Base-by-base conservation (phyloP, 2,329 filamentous ascomycete species). In the Pseudogymnoascus sp. region DNA sequence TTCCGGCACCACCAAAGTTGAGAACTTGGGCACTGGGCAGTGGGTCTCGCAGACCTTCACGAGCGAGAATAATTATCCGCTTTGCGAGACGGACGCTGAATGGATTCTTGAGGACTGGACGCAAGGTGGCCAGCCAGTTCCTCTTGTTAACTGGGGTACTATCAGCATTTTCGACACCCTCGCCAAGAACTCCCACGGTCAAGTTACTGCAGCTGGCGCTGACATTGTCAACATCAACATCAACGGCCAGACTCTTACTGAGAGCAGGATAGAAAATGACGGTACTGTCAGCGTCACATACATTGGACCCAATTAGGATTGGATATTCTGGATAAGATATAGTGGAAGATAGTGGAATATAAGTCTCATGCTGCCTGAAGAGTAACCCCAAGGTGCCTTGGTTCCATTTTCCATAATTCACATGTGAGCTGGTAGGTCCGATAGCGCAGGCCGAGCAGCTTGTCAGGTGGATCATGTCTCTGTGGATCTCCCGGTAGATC, bases 71-170 rank as follows among this genome's bases (percentile, higher is more conserved):
- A 54, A 59, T n/a, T 60, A 33, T 28, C 16, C 47, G 18, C 70
- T 79, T 14, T 74, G 71, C n/a, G 75, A 76, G 28, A 69, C 74
- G 59, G 79, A 79, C 59, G 78, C 77, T 2, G 78, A 81, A 60
- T 81, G 78, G 77, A 80, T 80, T 57, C 75, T 79, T 8, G 78
- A 79, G 67, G 77, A 81, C 62, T 81, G 79, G 65, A 73, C 78
- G 66, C 65, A 69, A 2, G 70, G 71, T 38, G 65, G 65, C 36
- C 60, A 64, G 5, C 73, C 41, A 28, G 41, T 47, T 6, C 22
- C 41, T 7, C 41, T 47, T 47, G n/a, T 28, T 28, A 47, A 47
- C 14, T 47, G 41, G 41, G 41, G 41, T 8, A 47, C 41, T 47
- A 47, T 47, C 14, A 47, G 41, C 7, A 47, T 47, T 47, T 47